These are phyloP conservation scores for Vanrija sp. DNA, from an alignment of 1,284 basidiomycete species.

Conservation along the genomic window DNA sequence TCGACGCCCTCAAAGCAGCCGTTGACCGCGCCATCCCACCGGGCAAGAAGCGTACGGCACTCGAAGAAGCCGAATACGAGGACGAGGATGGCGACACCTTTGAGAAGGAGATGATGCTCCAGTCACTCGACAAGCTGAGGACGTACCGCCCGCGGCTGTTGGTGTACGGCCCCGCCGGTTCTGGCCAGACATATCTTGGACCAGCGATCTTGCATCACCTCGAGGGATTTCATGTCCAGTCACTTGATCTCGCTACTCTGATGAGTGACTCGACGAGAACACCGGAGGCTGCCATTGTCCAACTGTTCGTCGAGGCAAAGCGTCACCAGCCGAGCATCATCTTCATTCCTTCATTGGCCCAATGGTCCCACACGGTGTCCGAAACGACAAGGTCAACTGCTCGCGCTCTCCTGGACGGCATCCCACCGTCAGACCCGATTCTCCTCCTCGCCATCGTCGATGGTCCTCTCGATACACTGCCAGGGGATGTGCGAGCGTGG, in stretches of 20 bases:
- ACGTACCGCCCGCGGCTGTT: constrained; percentile 87
- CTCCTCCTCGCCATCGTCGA: constrained; percentile 86
- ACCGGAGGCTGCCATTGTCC: constrained; percentile 85
- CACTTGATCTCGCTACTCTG: constrained; percentile 81
- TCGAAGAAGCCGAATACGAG: constrained; percentile 93
- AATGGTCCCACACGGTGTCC: constrained; percentile 80
- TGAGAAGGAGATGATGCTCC: constrained; percentile 77
- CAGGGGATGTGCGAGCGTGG: constrained; percentile 82
- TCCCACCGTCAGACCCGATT: constrained; percentile 86
- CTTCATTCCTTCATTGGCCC: constrained; percentile 83
- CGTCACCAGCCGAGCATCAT: constrained; percentile 94
- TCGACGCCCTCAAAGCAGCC: constrained; percentile 67
- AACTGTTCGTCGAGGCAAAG: constrained; percentile 96
- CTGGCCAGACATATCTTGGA: constrained; percentile 88
- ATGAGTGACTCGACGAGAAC: constrained; percentile 87
- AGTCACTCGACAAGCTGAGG: constrained; percentile 84
- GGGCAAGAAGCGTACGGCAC: constrained; percentile 67
- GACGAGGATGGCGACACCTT: constrained; percentile 68
- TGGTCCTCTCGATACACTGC: constrained; percentile 65
- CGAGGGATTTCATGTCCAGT: constrained; percentile 94
- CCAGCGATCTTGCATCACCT: constrained; percentile 87
- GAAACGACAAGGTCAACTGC: constrained; percentile 82
- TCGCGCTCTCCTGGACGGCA: constrained; percentile 82
- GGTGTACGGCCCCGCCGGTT: constrained; percentile 74
- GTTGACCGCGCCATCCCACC: constrained; percentile 68